Conservation (phyloP, 164 flowering plant species). For the Stephania japonica region DNA sequence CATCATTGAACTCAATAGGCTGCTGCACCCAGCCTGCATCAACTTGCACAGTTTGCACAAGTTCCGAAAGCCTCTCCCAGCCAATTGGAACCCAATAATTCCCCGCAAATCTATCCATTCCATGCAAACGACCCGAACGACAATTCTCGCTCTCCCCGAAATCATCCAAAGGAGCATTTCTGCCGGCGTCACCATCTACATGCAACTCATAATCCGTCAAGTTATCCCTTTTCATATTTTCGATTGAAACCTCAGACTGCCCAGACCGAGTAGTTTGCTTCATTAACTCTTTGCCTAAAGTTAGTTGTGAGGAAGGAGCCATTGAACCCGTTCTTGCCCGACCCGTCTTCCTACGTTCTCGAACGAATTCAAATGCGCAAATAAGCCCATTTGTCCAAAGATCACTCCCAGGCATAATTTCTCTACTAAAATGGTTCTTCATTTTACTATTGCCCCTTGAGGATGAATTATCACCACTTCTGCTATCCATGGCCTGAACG, state of each 20-base stretch:
- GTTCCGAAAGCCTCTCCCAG: conserved; percentile 84
- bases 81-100: conserved; percentile 86
- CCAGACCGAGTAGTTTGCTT: conserved; percentile 16
- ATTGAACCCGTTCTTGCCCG: conserved; percentile 29
- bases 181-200: conserved; percentile 20
- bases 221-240: conserved; percentile 15
- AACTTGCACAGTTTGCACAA: conserved; percentile 56
- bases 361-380: conserved; percentile 81
- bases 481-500: conserved; percentile 6
- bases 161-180: conserved; percentile 19
- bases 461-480: conserved; percentile 9
- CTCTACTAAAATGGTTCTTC: conserved; percentile 31
- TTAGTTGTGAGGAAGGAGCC: conserved; percentile 13
- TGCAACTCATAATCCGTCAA: conserved; percentile 22
- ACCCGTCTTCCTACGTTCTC: conserved; percentile 27
- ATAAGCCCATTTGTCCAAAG: conserved; percentile 94
- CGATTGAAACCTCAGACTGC: conserved; percentile 17
- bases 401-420: conserved; percentile 42
- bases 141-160: conserved; percentile 19
- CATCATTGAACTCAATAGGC: conserved; percentile 40
- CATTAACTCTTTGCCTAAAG: conserved; percentile 17
- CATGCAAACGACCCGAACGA: conserved; percentile 18
- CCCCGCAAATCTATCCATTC: conserved; percentile 27
- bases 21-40: conserved; percentile 52
- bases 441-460: conserved; percentile 11